Evolutionary conservation across 768 basidiomycete genomes (phyloP).

Genomic region (Tephrocybe sp.): DNA sequence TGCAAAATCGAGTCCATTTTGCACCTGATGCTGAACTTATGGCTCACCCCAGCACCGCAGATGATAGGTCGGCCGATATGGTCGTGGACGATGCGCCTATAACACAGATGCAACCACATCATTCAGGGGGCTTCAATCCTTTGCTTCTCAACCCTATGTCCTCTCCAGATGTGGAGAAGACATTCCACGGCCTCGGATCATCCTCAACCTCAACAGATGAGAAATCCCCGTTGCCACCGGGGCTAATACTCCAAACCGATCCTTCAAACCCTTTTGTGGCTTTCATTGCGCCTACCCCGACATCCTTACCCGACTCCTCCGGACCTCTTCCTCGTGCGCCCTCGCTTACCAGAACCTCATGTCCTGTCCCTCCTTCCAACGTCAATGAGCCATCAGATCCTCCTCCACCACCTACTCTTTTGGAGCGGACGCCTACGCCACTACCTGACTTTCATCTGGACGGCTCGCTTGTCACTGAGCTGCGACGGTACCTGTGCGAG

Average conservation of each 20-base stretch:
- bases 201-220: slow-evolving; percentile 4
- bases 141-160: slow-evolving; percentile 52
- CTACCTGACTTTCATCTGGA: slow-evolving; percentile 77
- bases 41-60: background rate
- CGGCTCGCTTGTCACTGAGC: slow-evolving; percentile 40
- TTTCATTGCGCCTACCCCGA: slow-evolving; percentile 9
- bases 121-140: slow-evolving; percentile 46
- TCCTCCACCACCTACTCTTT: slow-evolving; percentile 40
- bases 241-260: slow-evolving; percentile 12
- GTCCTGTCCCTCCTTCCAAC: slow-evolving; percentile 19
- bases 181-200: slow-evolving; percentile 17
- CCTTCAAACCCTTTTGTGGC: slow-evolving; percentile 19
- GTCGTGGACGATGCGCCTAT: slow-evolving; percentile 31
- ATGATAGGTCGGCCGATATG: slow-evolving; percentile 28
- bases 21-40: slow-evolving; percentile 34
- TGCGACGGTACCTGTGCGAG: slow-evolving; percentile 48
- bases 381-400: slow-evolving; percentile 3
- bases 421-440: slow-evolving; percentile 65
- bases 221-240: slow-evolving; percentile 2
- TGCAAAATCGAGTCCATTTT: slow-evolving; percentile 47
- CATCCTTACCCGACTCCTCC: slow-evolving; percentile 21
- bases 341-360: slow-evolving; percentile 11
- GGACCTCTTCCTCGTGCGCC: slow-evolving; percentile 20
- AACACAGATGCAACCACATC: slow-evolving; percentile 24
- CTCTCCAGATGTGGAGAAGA: slow-evolving; percentile 23